Conservation (phyloP, 306 rosid species). For the Begonia fuchsioides region DNA sequence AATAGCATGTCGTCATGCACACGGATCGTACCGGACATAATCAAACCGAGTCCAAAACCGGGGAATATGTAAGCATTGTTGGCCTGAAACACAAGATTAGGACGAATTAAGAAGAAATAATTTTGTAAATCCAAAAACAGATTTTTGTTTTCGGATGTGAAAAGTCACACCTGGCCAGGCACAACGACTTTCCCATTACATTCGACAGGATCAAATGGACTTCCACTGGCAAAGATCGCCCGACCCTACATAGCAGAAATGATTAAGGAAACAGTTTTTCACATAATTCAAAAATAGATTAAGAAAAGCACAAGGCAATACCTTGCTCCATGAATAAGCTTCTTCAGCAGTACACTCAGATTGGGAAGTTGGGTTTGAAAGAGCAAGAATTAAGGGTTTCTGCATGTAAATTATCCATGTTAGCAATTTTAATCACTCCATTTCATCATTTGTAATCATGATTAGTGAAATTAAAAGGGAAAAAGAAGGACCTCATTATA, state of each 20-base stretch:
- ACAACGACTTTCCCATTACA: constrained; percentile 56
- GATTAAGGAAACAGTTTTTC: background rate
- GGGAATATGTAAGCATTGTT: constrained; percentile 98
- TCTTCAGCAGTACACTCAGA: constrained; percentile 98
- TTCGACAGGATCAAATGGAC: constrained; percentile 76
- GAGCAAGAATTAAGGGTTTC: constrained; percentile 97
- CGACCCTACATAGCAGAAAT: constrained; percentile 40
- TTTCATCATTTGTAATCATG: background rate
- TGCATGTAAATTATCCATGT: constrained; percentile 24
- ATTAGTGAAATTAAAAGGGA: background rate
- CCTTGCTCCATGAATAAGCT: constrained; percentile 96
- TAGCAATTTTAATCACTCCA: constrained; percentile 1
- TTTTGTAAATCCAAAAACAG: background rate
- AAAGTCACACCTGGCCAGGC: constrained; percentile 73
- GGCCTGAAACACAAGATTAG: constrained; percentile 33
- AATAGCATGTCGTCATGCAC: constrained; percentile 87
- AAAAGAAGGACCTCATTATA: constrained; percentile 48
- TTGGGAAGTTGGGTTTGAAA: constrained; percentile 94
- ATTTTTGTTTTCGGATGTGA: background rate
- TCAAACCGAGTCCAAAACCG: constrained; percentile 89
- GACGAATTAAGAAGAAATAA: constrained; percentile 4
- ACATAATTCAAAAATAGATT: background rate
- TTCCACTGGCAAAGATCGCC: constrained; percentile 89
- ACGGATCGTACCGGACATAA: constrained; percentile 89
- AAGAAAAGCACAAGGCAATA: constrained; percentile 5